Conservation (phyloP, 306 rosid genomes). For the Vachellia collinsii region DNA sequence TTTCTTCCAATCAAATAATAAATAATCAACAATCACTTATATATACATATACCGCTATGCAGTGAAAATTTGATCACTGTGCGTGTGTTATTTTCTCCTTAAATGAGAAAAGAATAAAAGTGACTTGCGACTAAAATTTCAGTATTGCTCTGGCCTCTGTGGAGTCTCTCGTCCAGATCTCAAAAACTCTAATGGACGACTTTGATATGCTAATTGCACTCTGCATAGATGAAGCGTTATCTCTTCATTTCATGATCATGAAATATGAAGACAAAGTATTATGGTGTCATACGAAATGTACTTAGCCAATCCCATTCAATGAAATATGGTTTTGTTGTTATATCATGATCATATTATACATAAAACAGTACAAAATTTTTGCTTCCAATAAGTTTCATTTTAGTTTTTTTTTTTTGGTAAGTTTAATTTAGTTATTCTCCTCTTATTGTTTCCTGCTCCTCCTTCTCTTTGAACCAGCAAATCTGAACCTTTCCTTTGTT, state of each 20-base stretch:
- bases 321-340: too few relatives aligned
- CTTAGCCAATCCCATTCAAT: too few relatives aligned
- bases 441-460: not conserved
- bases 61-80: too few relatives aligned
- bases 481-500: not conserved
- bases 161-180: not conserved
- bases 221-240: not conserved
- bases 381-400: not conserved
- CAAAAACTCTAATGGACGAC: not conserved
- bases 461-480: not conserved
- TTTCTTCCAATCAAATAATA: too few relatives aligned
- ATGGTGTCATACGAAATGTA: too few relatives aligned
- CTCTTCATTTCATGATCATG: not conserved
- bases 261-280: too few relatives aligned
- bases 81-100: not conserved
- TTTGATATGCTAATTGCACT: not conserved
- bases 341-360: not conserved
- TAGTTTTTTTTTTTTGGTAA: not conserved
- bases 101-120: not conserved
- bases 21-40: not conserved
- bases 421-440: not conserved
- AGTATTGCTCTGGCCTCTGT: not conserved
- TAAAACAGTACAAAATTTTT: not conserved
- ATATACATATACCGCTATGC: too few relatives aligned
- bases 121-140: not conserved